Evolutionary conservation across 495 filamentous ascomycete genomes (phyloP).

Genomic region (Podospora anserina): DNA sequence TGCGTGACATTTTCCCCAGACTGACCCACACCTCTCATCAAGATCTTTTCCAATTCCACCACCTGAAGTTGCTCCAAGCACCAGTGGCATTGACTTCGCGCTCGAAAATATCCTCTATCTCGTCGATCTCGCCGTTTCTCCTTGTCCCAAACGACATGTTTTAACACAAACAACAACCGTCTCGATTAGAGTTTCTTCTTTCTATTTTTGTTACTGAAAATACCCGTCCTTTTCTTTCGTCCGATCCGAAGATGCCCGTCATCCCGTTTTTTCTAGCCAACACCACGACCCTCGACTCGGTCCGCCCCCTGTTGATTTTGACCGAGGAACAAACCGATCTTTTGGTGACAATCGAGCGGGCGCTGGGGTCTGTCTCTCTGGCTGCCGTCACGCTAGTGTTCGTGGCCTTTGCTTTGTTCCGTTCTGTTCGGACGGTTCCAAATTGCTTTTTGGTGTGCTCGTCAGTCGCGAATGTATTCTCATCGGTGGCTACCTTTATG

Average conservation of each 20-base stretch:
- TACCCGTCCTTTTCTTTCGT: background rate
- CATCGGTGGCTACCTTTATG: conserved; percentile 69
- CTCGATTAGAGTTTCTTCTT: background rate
- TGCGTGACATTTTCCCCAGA: too few species aligned
- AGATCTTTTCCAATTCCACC: background rate
- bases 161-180: background rate
- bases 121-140: background rate
- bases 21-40: background rate
- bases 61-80: background rate
- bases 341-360: conserved; percentile 39
- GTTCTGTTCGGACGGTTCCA: conserved; percentile 63
- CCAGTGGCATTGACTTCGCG: background rate
- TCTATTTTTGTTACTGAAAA: background rate
- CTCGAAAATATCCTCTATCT: background rate
- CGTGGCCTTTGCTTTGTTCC: conserved; percentile 56
- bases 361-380: conserved; percentile 55
- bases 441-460: conserved; percentile 77
- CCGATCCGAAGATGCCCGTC: background rate
- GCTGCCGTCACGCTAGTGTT: conserved; percentile 64
- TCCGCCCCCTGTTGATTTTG: conserved; percentile 3
- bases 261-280: background rate
- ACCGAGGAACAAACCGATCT: conserved; percentile 29
- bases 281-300: background rate
- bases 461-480: conserved; percentile 67
- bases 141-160: background rate